Base-by-base conservation (phyloP, 2,329 filamentous ascomycete species). In the Aspergillus ustus region DNA sequence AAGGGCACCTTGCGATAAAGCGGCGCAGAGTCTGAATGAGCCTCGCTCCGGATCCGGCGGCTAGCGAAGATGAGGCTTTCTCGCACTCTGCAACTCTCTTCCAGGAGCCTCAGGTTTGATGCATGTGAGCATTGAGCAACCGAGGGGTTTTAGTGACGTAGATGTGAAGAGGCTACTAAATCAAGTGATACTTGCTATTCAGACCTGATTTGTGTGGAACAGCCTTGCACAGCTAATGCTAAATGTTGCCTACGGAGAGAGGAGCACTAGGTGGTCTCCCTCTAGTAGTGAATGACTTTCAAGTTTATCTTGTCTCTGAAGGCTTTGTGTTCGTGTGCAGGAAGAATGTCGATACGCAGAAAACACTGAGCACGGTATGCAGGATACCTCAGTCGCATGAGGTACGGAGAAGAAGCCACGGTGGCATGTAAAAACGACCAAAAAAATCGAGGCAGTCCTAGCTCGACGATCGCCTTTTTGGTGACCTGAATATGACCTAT, bases 361-460 rank as follows among this genome's bases (percentile, higher is more conserved):
- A 3, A 37, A 40, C 13, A 29, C 54, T 25, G 46, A 50, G 45
- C 28, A n/a, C 46, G 54, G 54, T 51, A 57, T 51, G 54, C 15
- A 57, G 45, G 31, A 57, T 57, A 29, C 46, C 43, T 20, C 13
- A 9, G 37, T 20, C 34, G 34, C 34, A 4, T 9, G 9, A 15
- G 13, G 15, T 40, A 40, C 34, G 34, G 9, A 40, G 34, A 4
- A 56, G 22, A 60, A 49, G 68, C 65, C 62, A 59, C 59, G 43
- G 52, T 43, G 61, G 61, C 58, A 61, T 61, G 64, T 64, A 31
- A 60, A 63, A 29, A 20, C 45, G 31, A 57, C 20, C 20, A 52
- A 54, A 52, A 44, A 34, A 57, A 25, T 25, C 22, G 37, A 22
- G 25, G 37, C 43, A 19, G 8, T 11, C 17, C 17, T 28, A 43